Evolutionary conservation across 2,329 filamentous ascomycete genomes (phyloP).

Genomic region (Microdochium paspali): DNA sequence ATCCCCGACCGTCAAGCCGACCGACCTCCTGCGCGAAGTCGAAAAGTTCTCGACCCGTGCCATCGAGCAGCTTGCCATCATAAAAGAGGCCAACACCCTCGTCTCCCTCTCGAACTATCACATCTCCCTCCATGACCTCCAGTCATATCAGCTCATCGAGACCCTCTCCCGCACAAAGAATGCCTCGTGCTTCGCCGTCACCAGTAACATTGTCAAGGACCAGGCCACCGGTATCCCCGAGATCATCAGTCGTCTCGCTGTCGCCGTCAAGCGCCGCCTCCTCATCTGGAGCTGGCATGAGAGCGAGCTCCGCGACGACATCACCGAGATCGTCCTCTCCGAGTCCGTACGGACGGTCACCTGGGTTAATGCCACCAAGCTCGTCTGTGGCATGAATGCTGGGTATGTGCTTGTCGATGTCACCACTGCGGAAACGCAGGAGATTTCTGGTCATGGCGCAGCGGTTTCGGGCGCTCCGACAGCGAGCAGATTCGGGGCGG

Average conservation of each 20-base stretch:
- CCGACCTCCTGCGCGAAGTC: slow-evolving; percentile 81
- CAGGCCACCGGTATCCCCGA: slow-evolving; percentile 77
- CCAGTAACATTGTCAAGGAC: slow-evolving; percentile 92
- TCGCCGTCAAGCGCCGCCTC: slow-evolving; percentile 85
- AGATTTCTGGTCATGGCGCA: slow-evolving; percentile 69
- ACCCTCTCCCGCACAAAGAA: slow-evolving; percentile 76
- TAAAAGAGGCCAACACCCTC: slow-evolving; percentile 89
- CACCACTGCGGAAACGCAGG: slow-evolving; percentile 60
- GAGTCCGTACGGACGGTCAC: slow-evolving; percentile 82
- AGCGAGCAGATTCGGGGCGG: slow-evolving; percentile 69
- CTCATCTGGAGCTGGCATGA: slow-evolving; percentile 94
- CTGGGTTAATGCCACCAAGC: slow-evolving; percentile 79
- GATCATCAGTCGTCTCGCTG: slow-evolving; percentile 84
- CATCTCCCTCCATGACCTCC: slow-evolving; percentile 81
- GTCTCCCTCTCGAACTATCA: slow-evolving; percentile 86
- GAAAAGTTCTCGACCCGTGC: slow-evolving; percentile 88
- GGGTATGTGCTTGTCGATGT: slow-evolving; percentile 88
- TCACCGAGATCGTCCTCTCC: slow-evolving; percentile 66
- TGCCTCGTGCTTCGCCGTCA: slow-evolving; percentile 83
- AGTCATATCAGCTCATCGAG: slow-evolving; percentile 75
- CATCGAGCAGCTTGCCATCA: slow-evolving; percentile 87
- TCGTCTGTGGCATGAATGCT: slow-evolving; percentile 85
- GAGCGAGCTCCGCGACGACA: slow-evolving; percentile 71
- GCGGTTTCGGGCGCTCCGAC: slow-evolving; percentile 43
- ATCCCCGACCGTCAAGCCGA: slow-evolving; percentile 38